Conservation (phyloP, 306 rosid genomes). For the Alnus glutinosa region DNA sequence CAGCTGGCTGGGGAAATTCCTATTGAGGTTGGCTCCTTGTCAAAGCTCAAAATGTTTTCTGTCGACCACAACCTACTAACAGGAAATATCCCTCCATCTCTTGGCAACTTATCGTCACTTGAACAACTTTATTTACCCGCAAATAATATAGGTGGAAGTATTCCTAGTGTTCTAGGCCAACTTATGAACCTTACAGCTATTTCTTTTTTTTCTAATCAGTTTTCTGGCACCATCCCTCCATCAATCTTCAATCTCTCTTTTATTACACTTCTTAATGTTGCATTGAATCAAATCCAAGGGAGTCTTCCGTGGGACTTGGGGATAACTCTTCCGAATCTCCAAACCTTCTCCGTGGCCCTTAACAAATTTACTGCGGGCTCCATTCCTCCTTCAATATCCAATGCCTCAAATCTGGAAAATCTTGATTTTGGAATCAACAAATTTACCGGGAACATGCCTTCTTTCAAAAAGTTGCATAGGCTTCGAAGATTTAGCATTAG, state of each 20-base stretch:
- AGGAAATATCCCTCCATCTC: not conserved
- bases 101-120: not conserved
- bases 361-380: not conserved
- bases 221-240: not conserved
- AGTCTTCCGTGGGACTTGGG: not conserved
- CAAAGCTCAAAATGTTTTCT: not conserved
- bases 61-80: not conserved
- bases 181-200: not conserved
- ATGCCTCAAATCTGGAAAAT: not conserved
- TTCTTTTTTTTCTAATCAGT: no score
- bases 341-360: accelerated
- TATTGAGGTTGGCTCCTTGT: not conserved
- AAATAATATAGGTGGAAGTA: not conserved
- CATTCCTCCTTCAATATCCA: constrained; percentile 1
- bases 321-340: not conserved
- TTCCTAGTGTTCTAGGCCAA: not conserved
- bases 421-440: not conserved
- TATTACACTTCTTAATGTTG: not conserved
- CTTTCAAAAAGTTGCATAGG: not conserved
- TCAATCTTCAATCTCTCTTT: not conserved
- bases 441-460: not conserved
- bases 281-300: not conserved
- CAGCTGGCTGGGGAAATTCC: not conserved
- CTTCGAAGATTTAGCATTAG: not conserved
- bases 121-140: not conserved